Evolutionary conservation across 345 rosid species (phyloP), one percentile per base, ranked within the genome.

Genomic region (Hibiscus trionum): DNA sequence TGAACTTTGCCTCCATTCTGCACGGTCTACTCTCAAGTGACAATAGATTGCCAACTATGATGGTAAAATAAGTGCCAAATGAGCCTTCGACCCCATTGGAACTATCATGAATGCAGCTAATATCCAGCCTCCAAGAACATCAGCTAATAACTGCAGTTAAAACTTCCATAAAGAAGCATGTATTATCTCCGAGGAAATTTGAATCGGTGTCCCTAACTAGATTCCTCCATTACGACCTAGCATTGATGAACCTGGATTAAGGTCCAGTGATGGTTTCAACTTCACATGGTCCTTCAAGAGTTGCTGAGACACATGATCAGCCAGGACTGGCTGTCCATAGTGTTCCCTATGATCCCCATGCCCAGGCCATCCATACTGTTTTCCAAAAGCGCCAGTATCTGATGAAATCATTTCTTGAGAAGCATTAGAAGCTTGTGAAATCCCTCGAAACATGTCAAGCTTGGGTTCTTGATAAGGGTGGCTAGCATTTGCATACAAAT

Each of bases 301-400:
- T 83, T 87, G 90, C 73, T 84, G 84, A 61, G 89, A 85, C 21
- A 88, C 90, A 62, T 82, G 90, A 75, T 86, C 90, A 66, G 88
- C 85, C 62, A 88, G 76, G 47, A 79, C 79, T 39, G 83, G 80
- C 66, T 81, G 90, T 57, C 75, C 86, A 57, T 76, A 81, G 69
- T 70, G 69, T 71, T 82, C 80, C 73, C 76, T 59, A 21, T 57
- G 72, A 52, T 73, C 80, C 37, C 64, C 78, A 46, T 44, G 56
- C 44, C 74, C 74, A 47, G 73, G 42, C n/a, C 15, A 64, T 67
- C 81, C 83, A 68, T 68, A 73, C 59, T 75, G 86, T 66, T 77
- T 82, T 77, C 83, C 86, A 59, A 21, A 69, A 55, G 77, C 74
- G 80, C 47, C 75, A 68, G 35, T 82, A 71, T 77, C 86, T 46